phyloP scores from a whole-genome alignment of 148 eudicot genomes.

The Persicaria maculosa region DNA sequence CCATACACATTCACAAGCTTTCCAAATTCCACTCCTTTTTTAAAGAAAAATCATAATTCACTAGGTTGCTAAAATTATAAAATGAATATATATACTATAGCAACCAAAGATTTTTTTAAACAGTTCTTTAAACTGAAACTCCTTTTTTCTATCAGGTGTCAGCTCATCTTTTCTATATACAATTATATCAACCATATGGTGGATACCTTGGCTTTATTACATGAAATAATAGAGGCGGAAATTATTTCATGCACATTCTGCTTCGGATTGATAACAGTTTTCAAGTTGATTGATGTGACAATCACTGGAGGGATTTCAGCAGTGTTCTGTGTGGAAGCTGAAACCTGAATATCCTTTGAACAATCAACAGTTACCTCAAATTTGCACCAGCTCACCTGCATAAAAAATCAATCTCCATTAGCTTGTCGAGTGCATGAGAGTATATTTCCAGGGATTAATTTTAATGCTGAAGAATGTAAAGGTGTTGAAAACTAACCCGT shows the following conservation, averaged over 20 bases:
- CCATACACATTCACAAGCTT: not conserved
- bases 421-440: not conserved
- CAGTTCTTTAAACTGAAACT: not conserved
- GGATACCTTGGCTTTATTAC: slow-evolving; percentile 78
- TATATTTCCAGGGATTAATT: not conserved
- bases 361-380: slow-evolving; percentile 75
- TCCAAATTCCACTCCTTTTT: not conserved
- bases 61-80: no score
- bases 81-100: not conserved
- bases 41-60: no score
- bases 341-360: slow-evolving; percentile 63
- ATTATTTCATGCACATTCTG: slow-evolving; percentile 77
- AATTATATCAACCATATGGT: not conserved
- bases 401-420: slow-evolving; percentile 17
- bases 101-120: not conserved
- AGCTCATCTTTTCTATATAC: not conserved
- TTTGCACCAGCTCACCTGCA: slow-evolving; percentile 99
- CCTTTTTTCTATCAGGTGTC: not conserved
- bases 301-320: slow-evolving; percentile 84
- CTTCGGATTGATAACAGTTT: slow-evolving; percentile 72
- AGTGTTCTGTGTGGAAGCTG: slow-evolving; percentile 40
- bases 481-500: slow-evolving; percentile 41
- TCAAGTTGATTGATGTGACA: slow-evolving; percentile 82
- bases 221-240: slow-evolving; percentile 87
- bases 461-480: not conserved